Evolutionary conservation across 2,329 filamentous ascomycete genomes (phyloP).

Genomic region (Nigrograna mackinnonii): DNA sequence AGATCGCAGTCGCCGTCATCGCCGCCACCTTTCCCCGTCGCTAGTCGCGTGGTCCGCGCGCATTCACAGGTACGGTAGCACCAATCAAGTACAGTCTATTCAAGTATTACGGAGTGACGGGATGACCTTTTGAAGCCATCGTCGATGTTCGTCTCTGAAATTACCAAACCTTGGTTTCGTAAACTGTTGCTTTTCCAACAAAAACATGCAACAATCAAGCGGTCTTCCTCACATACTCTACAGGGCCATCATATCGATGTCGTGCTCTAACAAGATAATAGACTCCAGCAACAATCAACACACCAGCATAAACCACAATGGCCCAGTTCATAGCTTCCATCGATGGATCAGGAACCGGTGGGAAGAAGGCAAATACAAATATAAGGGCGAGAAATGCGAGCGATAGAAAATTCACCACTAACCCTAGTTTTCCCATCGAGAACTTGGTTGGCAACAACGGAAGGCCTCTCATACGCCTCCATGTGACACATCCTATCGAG

Average conservation of each 20-base stretch:
- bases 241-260: conserved; percentile 38
- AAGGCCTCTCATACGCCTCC: conserved; percentile 39
- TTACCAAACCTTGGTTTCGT: no score
- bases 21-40: no score
- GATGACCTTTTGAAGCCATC: no score
- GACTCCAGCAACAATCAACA: conserved; percentile 24
- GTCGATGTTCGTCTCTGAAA: no score
- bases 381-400: conserved; percentile 39
- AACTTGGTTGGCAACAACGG: conserved; percentile 42
- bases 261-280: conserved; percentile 34
- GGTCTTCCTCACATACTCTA: conserved; percentile 13
- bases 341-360: conserved; percentile 29
- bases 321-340: conserved; percentile 38
- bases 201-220: no score
- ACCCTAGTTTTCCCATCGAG: conserved; percentile 43
- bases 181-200: no score
- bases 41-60: no score
- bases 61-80: no score
- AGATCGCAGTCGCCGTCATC: no score
- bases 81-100: no score
- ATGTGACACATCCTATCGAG: conserved; percentile 45
- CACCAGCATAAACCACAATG: conserved; percentile 37
- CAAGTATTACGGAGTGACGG: no score
- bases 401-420: conserved; percentile 41
- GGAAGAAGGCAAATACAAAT: conserved; percentile 49